Conservation (phyloP, 2,329 filamentous ascomycete species). For the Aspergillus bombycis region DNA sequence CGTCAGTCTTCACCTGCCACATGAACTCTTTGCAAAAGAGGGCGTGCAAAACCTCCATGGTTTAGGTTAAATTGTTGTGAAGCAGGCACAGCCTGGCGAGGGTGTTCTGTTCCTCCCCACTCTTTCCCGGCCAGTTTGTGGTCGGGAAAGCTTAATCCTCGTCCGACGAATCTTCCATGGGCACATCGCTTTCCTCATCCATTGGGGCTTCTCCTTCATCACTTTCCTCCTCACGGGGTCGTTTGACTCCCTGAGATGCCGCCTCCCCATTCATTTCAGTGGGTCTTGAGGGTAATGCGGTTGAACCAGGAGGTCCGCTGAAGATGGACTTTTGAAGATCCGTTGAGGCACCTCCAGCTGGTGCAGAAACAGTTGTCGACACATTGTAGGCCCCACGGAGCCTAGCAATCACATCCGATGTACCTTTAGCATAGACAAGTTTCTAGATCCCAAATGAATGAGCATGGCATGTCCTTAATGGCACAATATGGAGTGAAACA, state of each 20-base stretch:
- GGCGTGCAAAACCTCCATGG: slow-evolving; percentile 24
- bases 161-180: slow-evolving; percentile 72
- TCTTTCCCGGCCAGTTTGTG: slow-evolving; percentile 9
- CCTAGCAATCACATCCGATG: slow-evolving; percentile 85
- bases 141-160: slow-evolving; percentile 60
- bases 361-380: slow-evolving; percentile 55
- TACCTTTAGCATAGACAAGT: slow-evolving; percentile 88
- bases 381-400: slow-evolving; percentile 87
- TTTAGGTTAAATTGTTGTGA: slow-evolving; percentile 19
- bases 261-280: slow-evolving; percentile 49
- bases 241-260: slow-evolving; percentile 65
- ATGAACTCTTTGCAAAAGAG: slow-evolving; percentile 56
- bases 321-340: slow-evolving; percentile 81
- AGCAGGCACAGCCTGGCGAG: slow-evolving; percentile 19
- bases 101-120: slow-evolving; percentile 13
- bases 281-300: slow-evolving; percentile 54
- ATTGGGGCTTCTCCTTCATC: slow-evolving; percentile 58
- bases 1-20: slow-evolving; percentile 77
- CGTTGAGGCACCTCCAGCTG: slow-evolving; percentile 65
- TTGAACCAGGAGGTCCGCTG: slow-evolving; percentile 58
- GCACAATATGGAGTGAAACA: slow-evolving; percentile 38
- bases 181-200: slow-evolving; percentile 71
- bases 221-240: slow-evolving; percentile 67
- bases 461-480: slow-evolving; percentile 4
- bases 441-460: slow-evolving; percentile 57